phyloP scores from a whole-genome alignment of 345 rosid species.

The Citrus glauca region DNA sequence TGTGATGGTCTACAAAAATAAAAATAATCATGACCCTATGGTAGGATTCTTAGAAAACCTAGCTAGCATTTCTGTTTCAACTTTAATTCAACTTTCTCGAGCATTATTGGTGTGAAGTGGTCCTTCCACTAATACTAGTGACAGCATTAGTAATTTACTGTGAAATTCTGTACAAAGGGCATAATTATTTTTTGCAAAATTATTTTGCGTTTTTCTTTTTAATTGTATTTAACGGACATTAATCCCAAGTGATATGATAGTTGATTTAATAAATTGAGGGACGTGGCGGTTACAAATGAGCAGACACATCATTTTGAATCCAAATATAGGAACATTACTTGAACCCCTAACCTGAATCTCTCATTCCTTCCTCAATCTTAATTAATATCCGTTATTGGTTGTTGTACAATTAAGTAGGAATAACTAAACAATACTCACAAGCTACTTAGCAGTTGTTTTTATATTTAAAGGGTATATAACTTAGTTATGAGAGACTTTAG shows the following conservation, averaged over 20 bases:
- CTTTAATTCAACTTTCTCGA: background rate
- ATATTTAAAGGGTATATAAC: background rate
- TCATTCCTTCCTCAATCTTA: too few relatives aligned
- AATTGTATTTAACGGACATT: background rate
- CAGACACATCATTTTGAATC: too few relatives aligned
- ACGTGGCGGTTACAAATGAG: too few relatives aligned
- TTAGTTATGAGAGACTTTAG: too few relatives aligned
- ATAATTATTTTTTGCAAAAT: background rate
- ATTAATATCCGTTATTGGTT: too few relatives aligned
- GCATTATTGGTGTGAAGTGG: background rate
- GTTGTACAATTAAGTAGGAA: too few relatives aligned
- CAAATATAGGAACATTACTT: too few relatives aligned
- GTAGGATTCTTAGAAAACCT: background rate
- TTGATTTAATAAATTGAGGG: too few relatives aligned
- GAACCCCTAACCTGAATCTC: too few relatives aligned
- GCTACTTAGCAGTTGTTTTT: background rate
- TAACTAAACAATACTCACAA: background rate
- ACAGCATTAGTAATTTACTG: background rate
- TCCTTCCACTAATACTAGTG: constrained; percentile 6
- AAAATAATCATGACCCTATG: background rate
- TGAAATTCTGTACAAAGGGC: background rate
- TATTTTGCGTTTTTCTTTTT: background rate
- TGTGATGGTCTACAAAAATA: background rate
- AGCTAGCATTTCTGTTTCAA: background rate
- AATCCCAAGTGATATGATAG: too few relatives aligned